phyloP scores from a whole-genome alignment of 2,329 filamentous ascomycete genomes.

The Penicillium crustosum region DNA sequence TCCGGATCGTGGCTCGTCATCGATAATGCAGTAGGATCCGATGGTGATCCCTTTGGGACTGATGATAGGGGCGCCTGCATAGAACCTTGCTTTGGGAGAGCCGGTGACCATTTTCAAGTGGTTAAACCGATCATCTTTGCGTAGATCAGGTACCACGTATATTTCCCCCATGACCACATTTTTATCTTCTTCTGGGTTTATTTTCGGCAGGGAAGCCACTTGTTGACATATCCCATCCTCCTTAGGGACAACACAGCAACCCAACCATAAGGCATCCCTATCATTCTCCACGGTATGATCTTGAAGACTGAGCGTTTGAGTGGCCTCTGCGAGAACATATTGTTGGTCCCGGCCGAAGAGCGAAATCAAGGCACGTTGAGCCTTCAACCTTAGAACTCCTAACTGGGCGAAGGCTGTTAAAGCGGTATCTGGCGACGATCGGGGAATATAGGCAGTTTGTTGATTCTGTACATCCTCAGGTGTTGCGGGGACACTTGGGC shows the following conservation, averaged over 20 bases:
- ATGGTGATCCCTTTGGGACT: slow-evolving; percentile 55
- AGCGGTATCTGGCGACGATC: slow-evolving; percentile 4
- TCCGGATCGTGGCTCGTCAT: slow-evolving; percentile 48
- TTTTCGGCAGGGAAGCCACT: slow-evolving; percentile 9
- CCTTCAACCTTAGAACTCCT: slow-evolving; percentile 45
- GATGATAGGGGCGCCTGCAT: slow-evolving; percentile 59
- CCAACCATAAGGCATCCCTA: slow-evolving; percentile 29
- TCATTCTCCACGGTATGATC: slow-evolving; percentile 1
- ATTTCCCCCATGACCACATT: background rate
- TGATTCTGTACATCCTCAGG: background rate
- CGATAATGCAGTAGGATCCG: slow-evolving; percentile 58
- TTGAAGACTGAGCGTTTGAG: slow-evolving; percentile 20
- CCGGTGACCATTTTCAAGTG: slow-evolving; percentile 26
- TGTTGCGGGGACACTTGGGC: background rate
- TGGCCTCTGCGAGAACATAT: slow-evolving; percentile 54
- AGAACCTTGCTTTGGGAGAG: slow-evolving; percentile 43
- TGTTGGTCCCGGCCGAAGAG: slow-evolving; percentile 51
- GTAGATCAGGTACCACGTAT: slow-evolving; percentile 33
- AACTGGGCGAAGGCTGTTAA: slow-evolving; percentile 55
- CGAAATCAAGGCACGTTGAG: slow-evolving; percentile 48
- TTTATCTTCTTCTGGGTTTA: background rate
- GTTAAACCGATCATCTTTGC: slow-evolving; percentile 32
- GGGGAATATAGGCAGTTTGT: slow-evolving; percentile 16
- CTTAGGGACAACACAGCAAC: slow-evolving; percentile 28
- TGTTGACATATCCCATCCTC: slow-evolving; percentile 26